Conservation (phyloP, 1,284 basidiomycete species). For the Coriolopsis trogii region DNA sequence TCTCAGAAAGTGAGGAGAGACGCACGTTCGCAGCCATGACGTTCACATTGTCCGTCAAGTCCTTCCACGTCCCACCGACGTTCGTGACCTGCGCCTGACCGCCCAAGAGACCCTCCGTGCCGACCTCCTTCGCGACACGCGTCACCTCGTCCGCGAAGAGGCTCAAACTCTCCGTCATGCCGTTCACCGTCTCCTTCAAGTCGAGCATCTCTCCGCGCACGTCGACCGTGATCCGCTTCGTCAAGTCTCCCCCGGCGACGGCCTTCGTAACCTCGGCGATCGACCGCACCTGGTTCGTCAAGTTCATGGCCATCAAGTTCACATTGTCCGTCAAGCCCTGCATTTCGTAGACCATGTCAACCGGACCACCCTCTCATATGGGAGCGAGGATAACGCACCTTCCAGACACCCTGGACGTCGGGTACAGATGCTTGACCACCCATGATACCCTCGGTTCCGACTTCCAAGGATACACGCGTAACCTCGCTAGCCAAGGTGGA, state of each 20-base stretch:
- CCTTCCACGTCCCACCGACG: conserved; percentile 98
- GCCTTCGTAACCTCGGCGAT: conserved; percentile 89
- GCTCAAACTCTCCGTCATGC: conserved; percentile 88
- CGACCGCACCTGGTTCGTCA: conserved; percentile 91
- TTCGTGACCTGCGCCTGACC: conserved; percentile 89
- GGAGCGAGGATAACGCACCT: conserved; percentile 47
- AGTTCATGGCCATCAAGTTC: conserved; percentile 90
- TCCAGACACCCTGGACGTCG: conserved; percentile 91
- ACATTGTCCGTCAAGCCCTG: conserved; percentile 78
- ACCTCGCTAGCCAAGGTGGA: conserved; percentile 87
- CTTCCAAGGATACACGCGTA: conserved; percentile 86
- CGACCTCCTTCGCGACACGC: conserved; percentile 86
- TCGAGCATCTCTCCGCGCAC: conserved; percentile 92
- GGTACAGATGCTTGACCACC: conserved; percentile 92
- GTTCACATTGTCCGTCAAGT: conserved; percentile 94
- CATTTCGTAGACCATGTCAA: not conserved
- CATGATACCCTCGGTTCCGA: conserved; percentile 94
- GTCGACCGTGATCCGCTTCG: conserved; percentile 88
- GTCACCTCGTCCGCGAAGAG: conserved; percentile 92
- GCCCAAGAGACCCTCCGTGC: conserved; percentile 88
- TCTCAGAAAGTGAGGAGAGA: conserved; percentile 13
- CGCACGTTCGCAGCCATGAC: conserved; percentile 83
- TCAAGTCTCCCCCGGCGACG: conserved; percentile 87
- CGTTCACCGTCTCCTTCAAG: conserved; percentile 86
- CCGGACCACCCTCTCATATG: no score